Base-by-base conservation (phyloP, 2,329 filamentous ascomycete genomes). In the Intubia oerlemansii region DNA sequence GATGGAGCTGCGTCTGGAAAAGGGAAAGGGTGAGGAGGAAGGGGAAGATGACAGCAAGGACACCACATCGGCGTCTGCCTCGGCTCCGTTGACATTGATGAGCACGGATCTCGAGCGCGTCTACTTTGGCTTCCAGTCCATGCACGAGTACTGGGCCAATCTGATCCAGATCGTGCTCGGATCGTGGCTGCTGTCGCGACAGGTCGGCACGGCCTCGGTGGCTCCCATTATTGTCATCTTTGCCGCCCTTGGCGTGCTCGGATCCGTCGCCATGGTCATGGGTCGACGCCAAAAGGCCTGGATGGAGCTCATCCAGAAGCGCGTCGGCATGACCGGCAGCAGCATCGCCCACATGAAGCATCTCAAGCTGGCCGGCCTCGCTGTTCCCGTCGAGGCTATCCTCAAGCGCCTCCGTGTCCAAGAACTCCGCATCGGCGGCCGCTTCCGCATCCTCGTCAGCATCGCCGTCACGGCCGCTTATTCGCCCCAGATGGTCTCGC, bases 291-390 rank as follows among this genome's bases (percentile, higher is more conserved):
- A 44, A 21, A 32, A 26, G 15, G 33, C 29, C 6, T 44, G 42
- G 42, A 42, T 44, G 40, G 28, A 18, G 4, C 25, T 22, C 9
- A 38, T 43, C 13, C 36, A 42, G 28, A 34, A 37, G 25, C 34
- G 41, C 14, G 38, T 43, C 7, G 40, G 38, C 15, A 35, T 24
- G 47, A 50, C 27, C 36, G 31, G 39, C 17, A 37, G 29, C 17
- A 24, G 36, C 14, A 43, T 54, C 15, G 38, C 41, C 3, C 43
- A 41, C 27, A 52, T 56, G 43, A 55, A 53, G 34, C 38, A 42
- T 20, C 36, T 56, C 12, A 52, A 50, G 31, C 49, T 55, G 25
- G 45, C 45, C 2, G 52, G 51, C 2, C 39, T 56, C 9, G 32
- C 46, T 5, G 38, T 28, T 11, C 33, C 43, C 5, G 34, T 53